Percentiles rank a stretch among this genome's conserved stretches.
These are phyloP conservation scores for Russula abietina DNA, from an alignment of 768 basidiomycete genomes.

Conservation along the genomic window DNA sequence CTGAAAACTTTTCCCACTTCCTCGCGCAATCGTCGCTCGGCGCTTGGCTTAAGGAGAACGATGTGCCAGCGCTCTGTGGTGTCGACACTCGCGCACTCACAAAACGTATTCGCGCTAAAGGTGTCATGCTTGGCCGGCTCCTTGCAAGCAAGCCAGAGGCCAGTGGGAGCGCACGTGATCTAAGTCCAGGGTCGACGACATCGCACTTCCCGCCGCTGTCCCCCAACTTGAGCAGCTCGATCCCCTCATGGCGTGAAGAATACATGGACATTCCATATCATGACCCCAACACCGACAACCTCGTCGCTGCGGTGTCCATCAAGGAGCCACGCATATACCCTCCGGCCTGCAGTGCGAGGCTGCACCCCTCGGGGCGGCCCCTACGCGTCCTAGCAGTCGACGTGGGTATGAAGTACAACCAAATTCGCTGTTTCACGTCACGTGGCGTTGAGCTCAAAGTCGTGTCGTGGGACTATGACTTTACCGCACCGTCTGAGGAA, in stretches of 20 bases:
- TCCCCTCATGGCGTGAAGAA: constrained; percentile 68
- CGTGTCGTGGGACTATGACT: constrained; percentile 96
- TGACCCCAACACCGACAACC: constrained; percentile 84
- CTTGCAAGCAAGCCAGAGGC: constrained; percentile 55
- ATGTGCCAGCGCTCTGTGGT: constrained; percentile 90
- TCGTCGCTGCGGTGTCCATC: constrained; percentile 87
- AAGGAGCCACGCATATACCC: constrained; percentile 59
- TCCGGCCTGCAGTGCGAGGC: constrained; percentile 47
- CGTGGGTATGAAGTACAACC: constrained; percentile 99
- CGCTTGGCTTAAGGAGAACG: constrained; percentile 91
- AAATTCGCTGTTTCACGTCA: constrained; percentile 90
- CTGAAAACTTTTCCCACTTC: constrained; percentile 91
- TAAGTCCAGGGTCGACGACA: constrained; percentile 36
- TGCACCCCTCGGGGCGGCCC: constrained; percentile 74
- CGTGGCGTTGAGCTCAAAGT: constrained; percentile 96
- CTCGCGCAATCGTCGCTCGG: constrained; percentile 83
- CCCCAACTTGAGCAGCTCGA: constrained; percentile 31
- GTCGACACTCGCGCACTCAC: constrained; percentile 96
- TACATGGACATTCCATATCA: constrained; percentile 58
- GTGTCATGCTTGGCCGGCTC: constrained; percentile 84
- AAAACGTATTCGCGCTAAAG: constrained; percentile 92
- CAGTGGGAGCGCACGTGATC: constrained; percentile 34
- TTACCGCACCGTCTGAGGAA: constrained; percentile 61
- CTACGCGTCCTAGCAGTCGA: constrained; percentile 87
- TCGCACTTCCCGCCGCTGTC: constrained; percentile 48